Base-by-base conservation (phyloP, 139 green algal genomes). In the Pseudopediastrum boryanum region DNA sequence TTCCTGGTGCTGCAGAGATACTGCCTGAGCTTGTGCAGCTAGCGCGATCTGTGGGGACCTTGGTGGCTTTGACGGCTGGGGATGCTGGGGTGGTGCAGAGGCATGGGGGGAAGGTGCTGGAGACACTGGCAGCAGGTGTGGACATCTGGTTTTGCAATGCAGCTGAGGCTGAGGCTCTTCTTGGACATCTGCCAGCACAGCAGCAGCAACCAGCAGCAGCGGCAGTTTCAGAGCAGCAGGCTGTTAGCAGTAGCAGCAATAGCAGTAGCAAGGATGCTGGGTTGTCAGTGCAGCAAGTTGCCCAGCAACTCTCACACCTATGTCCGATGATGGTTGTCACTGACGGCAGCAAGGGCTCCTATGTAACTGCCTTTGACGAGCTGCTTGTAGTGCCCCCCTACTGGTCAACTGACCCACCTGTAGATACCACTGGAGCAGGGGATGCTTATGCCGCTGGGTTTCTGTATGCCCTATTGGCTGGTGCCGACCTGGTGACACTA, bases 341-440 rank as follows among this genome's bases (percentile, higher is more conserved):
- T 1, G 93, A 98, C 63, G 95, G 95, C n/a, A 78, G 62, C 46
- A 65, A 77, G 4, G 92, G 93, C 25, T 41, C 43, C 8, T 87
- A 87, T 46, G 44, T 77, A 12, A 61, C 66, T 0, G 52, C 77
- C 4, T 41, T 33, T 62, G 62, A 59, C 8, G 38, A 79, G 52
- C 54, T 36, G 71, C 58, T 94, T 41, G 71, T 90, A 44, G 76
- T 95, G 27, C 91, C 90, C 2, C 89, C 93, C 7, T 85, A 86
- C 80, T 96, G 91, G 93, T 70, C 72, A 0, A 44, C 81, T 5
- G n/a, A 84, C 8, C 65, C 83, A 5, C 91, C 95, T 13, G 89
- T 97, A 46, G 95, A 98, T 84, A 98, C 93, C 0, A 97, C 92
- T 69, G 95, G 95, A 27, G 93, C 93, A 23, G 92, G 93, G 4